A percentile compares a stretch with the other conserved stretches of the same genome.
Evolutionary conservation across 805 yeast genomes (phyloP).

Genomic region (Candida tallmaniae): DNA sequence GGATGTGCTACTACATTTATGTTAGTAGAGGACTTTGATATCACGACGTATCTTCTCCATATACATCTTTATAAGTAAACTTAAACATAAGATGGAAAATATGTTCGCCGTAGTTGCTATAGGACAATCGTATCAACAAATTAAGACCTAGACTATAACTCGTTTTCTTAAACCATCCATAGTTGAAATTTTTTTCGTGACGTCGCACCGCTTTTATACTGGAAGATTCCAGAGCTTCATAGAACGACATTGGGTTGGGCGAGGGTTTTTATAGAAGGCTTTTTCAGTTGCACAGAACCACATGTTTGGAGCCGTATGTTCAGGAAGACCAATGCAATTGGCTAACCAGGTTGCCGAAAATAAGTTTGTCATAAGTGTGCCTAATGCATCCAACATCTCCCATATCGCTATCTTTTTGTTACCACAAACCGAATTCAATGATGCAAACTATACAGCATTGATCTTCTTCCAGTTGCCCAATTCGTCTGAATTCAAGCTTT

Average conservation of each 20-base stretch:
- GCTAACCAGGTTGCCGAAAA: conserved; percentile 66
- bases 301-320: conserved; percentile 76
- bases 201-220: too few relatives aligned
- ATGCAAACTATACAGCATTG: conserved; percentile 70
- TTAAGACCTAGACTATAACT: conserved; percentile 4
- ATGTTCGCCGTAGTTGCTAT: conserved; percentile 65
- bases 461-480: conserved; percentile 83
- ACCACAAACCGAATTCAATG: conserved; percentile 68
- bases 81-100: conserved; percentile 66
- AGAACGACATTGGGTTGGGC: too few relatives aligned
- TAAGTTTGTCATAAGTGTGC: conserved; percentile 61
- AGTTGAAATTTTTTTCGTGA: conserved; percentile 5
- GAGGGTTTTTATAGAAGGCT: too few relatives aligned
- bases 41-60: conserved; percentile 74
- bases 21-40: conserved; percentile 31
- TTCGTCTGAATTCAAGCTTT: conserved; percentile 54
- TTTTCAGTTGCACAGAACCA: too few relatives aligned
- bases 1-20: conserved; percentile 75
- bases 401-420: conserved; percentile 81
- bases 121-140: conserved; percentile 59
- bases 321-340: conserved; percentile 57
- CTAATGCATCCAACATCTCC: conserved; percentile 61
- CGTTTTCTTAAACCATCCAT: conserved; percentile 11
- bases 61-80: conserved; percentile 54
- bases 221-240: too few relatives aligned